A percentile compares a stretch with the other conserved stretches of the same genome.
phyloP scores from a whole-genome alignment of 805 yeast species.

The Nakazawaea peltata region DNA sequence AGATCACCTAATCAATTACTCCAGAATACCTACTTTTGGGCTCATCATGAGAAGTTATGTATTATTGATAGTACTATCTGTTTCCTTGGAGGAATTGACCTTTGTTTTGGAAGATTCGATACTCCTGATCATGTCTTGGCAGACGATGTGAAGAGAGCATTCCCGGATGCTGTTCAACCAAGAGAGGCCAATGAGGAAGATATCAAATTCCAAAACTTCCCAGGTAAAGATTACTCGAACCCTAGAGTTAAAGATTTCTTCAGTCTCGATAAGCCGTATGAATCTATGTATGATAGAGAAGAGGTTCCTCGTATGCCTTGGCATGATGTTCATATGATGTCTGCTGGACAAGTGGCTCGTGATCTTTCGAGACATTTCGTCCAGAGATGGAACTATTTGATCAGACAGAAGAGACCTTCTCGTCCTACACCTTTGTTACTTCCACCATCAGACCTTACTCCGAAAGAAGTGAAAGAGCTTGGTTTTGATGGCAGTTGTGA shows the following conservation, averaged over 20 bases:
- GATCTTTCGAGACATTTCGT: slow-evolving; percentile 92
- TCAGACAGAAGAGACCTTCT: slow-evolving; percentile 92
- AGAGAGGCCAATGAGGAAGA: slow-evolving; percentile 16
- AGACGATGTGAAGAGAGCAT: slow-evolving; percentile 49
- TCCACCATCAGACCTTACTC: slow-evolving; percentile 85
- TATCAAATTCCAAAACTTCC: slow-evolving; percentile 57
- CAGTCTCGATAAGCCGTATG: slow-evolving; percentile 77
- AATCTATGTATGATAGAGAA: slow-evolving; percentile 82
- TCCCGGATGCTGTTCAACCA: slow-evolving; percentile 14
- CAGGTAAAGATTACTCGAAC: slow-evolving; percentile 96
- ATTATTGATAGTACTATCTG: slow-evolving; percentile 83
- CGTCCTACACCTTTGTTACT: slow-evolving; percentile 85
- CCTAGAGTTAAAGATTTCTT: slow-evolving; percentile 87
- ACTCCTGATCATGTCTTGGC: slow-evolving; percentile 89
- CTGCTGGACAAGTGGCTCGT: slow-evolving; percentile 90
- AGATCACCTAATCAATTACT: slow-evolving; percentile 93
- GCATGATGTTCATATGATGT: slow-evolving; percentile 98
- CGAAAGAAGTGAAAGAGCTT: slow-evolving; percentile 55
- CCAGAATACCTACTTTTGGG: slow-evolving; percentile 95
- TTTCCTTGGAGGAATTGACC: slow-evolving; percentile 91
- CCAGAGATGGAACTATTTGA: slow-evolving; percentile 92
- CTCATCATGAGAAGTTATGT: slow-evolving; percentile 93
- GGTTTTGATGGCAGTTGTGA: slow-evolving; percentile 83
- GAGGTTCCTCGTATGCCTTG: slow-evolving; percentile 94
- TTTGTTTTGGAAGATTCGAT: slow-evolving; percentile 93